Percentiles rank a stretch among this genome's conserved stretches.
phyloP scores from a whole-genome alignment of 108 stramenopile genomes.

The Nitzschia sp. region DNA sequence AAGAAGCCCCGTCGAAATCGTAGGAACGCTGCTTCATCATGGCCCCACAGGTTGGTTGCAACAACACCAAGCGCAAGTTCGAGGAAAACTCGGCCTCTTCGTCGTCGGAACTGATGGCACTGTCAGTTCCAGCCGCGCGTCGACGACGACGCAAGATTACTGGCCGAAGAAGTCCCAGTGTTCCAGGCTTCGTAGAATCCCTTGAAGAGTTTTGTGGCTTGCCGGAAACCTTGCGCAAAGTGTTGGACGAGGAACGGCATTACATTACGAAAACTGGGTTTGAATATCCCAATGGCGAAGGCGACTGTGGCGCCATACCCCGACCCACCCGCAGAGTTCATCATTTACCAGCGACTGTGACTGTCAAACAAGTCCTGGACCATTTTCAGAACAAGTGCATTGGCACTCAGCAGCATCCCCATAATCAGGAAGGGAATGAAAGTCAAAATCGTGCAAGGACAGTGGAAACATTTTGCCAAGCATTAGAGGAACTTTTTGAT shows the following conservation, averaged over 20 bases:
- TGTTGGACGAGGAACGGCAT: constrained; percentile 72
- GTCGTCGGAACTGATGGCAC: not conserved
- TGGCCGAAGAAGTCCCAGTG: not conserved
- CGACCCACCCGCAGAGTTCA: constrained; percentile 48
- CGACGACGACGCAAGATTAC: not conserved
- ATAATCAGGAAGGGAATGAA: constrained; percentile 32
- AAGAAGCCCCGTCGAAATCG: too few species aligned
- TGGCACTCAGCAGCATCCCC: constrained; percentile 13
- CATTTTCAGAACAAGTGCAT: constrained; percentile 52
- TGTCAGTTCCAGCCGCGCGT: not conserved
- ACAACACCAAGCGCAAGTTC: not conserved
- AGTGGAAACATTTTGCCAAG: constrained; percentile 53
- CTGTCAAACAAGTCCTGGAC: constrained; percentile 56
- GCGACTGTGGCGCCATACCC: constrained; percentile 11
- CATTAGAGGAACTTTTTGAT: constrained; percentile 61
- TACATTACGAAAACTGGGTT: constrained; percentile 58
- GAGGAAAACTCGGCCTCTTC: not conserved
- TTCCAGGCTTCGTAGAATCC: not conserved
- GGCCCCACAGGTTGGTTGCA: too few species aligned
- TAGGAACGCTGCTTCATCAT: too few species aligned
- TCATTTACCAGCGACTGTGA: constrained; percentile 57
- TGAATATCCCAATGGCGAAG: constrained; percentile 15
- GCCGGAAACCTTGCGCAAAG: constrained; percentile 69
- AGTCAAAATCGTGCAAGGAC: constrained; percentile 17
- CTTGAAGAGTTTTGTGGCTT: constrained; percentile 50